Evolutionary conservation across 371 early-diverging fungal species (phyloP), one percentile per base, ranked within the genome.

Genomic region (Apophysomyces variabilis): DNA sequence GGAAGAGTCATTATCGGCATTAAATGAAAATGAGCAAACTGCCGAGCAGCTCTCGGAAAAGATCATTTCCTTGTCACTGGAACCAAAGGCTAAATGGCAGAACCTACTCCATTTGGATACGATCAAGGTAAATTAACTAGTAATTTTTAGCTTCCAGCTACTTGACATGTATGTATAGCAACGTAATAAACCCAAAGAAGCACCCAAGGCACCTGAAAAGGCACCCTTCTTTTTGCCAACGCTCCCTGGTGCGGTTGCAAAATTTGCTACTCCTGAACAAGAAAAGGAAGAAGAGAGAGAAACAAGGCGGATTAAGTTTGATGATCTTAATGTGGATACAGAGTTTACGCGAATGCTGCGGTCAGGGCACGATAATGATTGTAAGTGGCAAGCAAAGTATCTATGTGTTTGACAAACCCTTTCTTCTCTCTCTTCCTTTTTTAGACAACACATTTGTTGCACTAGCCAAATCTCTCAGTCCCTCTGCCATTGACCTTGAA

Each of bases 191-290:
- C 95, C 98, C 21, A 90, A 84, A 63, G 89, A 91, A 71, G 87
- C 95, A 18, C 94, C 95, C 14, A 95, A 95, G 69, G 87, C 85
- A 16, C 93, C 95, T 35, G 96, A 94, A 71, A 83, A 87, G 60
- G 94, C 95, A 14, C 96, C 97, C 13, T 98, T 98, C 87, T 98
- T 98, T 82, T 76, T 98, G 70, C 90, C 91, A 9, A 91, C 95
- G 0, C 63, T 91, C 14, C 80, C 92, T 6, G 94, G 91, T 18
- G 87, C 88, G 4, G 80, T 85, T 45, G 87, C 89, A 41, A 84
- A 87, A 61, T 93, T 95, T 73, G 85, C 80, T 32, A 74, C 82
- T 50, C 43, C 61, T 36, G 64, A 73, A 63, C 64, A 79, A 61
- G 67, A 77, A 36, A 68, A 77, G 58, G 78, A 77, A 26, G 61